Base-by-base conservation (phyloP, 495 filamentous ascomycete species). In the Friedmanniomyces endolithicus region DNA sequence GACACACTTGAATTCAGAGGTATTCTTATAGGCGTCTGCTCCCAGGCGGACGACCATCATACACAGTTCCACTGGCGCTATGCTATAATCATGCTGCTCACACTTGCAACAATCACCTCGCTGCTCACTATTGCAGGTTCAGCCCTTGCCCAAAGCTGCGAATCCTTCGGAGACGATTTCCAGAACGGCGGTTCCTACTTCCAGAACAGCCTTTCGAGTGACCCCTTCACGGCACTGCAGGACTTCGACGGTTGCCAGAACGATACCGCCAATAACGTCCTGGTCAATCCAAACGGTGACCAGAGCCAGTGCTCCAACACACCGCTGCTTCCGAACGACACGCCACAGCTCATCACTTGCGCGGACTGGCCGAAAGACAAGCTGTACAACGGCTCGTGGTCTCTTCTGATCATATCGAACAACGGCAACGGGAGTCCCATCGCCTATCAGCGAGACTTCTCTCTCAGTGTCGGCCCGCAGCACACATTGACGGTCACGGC, bases 391-490 rank as follows among this genome's bases (percentile, higher is more conserved):
- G 68, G 68, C 8, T 22, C 50, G 14, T 70, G 68, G 68, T 63
- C 65, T 33, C 41, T 70, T 19, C 22, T 70, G 25, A 61, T 70
- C 44, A 50, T 70, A 43, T 68, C 65, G 48, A 69, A 70, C 61
- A 69, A 69, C 49, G 67, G 65, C 16, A 52, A 61, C 34, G 55
- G 59, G 11, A 57, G 57, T 1, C 63, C 67, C 17, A 64, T 69
- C 35, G 67, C 62, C 16, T 67, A 68, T 33, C 50, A 70, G 57
- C 57, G 68, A 34, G 65, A 69, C 45, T 70, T 70, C 58, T 51
- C 33, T 14, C 59, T 70, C n/a, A 45, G 33, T 19, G 68, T 68
- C 20, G 67, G 64, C 24, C 60, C 65, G 2, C 67, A 66, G 50
- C 48, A 52, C 2, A 70, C 68, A 3, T 45, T 35, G 31, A 70